These are phyloP conservation scores for Candida verbasci DNA, from an alignment of 805 yeast genomes.

Conservation along the genomic window DNA sequence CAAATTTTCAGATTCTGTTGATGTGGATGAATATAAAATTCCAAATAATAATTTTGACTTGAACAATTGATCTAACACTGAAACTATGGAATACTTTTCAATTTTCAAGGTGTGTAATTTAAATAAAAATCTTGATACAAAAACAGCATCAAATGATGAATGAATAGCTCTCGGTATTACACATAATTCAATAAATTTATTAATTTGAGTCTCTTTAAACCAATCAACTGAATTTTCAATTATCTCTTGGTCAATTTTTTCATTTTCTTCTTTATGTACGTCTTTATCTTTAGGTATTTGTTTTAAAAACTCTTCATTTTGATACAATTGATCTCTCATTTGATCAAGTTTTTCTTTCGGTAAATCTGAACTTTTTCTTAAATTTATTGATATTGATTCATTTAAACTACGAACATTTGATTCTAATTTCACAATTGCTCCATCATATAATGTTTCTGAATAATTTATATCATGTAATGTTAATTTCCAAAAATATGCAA, in stretches of 20 bases:
- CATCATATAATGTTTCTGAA: conserved; percentile 45
- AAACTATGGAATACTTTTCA: conserved; percentile 33
- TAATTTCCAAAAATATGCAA: conserved; percentile 66
- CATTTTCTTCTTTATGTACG: conserved; percentile 42
- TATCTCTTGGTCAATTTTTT: conserved; percentile 24
- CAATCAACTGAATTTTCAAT: conserved; percentile 25
- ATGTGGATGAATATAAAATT: conserved; percentile 65
- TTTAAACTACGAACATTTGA: conserved; percentile 30
- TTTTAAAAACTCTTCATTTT: conserved; percentile 20
- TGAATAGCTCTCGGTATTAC: conserved; percentile 71
- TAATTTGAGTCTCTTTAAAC: conserved; percentile 29
- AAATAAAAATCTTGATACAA: conserved; percentile 56
- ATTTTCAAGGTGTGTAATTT: conserved; percentile 38
- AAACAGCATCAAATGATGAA: conserved; percentile 81
- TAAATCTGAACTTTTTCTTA: conserved; percentile 20
- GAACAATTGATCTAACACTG: conserved; percentile 45
- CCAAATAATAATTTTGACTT: conserved; percentile 45
- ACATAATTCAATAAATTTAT: conserved; percentile 55
- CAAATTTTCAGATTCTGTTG: conserved; percentile 74
- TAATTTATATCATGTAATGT: conserved; percentile 67
- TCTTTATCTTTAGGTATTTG: conserved; percentile 35
- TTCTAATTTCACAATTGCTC: conserved; percentile 38
- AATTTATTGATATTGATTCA: conserved; percentile 28
- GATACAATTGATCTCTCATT: conserved; percentile 18
- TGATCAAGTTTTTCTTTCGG: conserved; percentile 17